phyloP scores from a whole-genome alignment of 176 grass and related monocot genomes.

The sorghum (Sorghum bicolor) region Sorghum_bicolor_NCBIv3 NC_012870.2:19552501-19553000 shows the following conservation, averaged over 20 bases:
- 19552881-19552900: conserved; percentile 26
- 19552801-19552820: neutral
- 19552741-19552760: neutral
- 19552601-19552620: conserved; percentile 31
- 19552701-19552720: neutral
- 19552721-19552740: conserved; percentile 24
- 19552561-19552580: conserved; percentile 3
- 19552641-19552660: neutral
- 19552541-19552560: neutral
- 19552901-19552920: neutral
- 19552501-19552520: conserved; percentile 85
- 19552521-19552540: conserved; percentile 11
- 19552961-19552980: conserved; percentile 5
- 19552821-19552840: conserved; percentile 12
- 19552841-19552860: neutral
- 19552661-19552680: conserved; percentile 20
- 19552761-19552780: conserved; percentile 7
- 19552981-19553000: conserved; percentile 31
- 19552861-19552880: conserved; percentile 22
- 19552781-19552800: neutral
- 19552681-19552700: neutral
- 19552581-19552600: neutral
- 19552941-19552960: neutral
- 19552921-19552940: neutral
- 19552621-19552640: conserved; percentile 29